Evolutionary conservation across 202 grass and related monocot species (phyloP), one percentile per base, ranked within the genome.

Genomic region (Bolboschoenoplectus hybrid): DNA sequence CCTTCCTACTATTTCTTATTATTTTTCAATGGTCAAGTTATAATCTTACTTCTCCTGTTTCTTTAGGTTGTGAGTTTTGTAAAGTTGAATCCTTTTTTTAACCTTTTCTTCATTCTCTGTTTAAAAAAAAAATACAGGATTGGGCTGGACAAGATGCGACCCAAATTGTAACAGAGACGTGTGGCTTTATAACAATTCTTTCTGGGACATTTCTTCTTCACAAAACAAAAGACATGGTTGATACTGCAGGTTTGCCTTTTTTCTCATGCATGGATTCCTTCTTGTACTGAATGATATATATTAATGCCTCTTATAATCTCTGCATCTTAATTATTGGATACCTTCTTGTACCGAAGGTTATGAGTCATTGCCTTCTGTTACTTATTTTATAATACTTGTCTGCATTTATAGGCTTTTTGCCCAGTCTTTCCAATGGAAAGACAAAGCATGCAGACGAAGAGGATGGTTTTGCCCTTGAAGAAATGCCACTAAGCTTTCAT

Each of bases 171-270:
- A 97, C 91, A 6, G 95, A 92, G 88, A 81, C 92, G 67, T 97
- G 92, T 84, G 95, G 95, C 81, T 97, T 97, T 17, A 86, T 97
- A 86, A 95, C 88, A 74, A 97, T 97, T 88, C 92, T 97, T 89
- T 93, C 92, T 87, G 95, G 92, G 55, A 97, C 95, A 65, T 95
- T 97, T 89, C 92, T 97, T 84, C 95, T 97, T 92, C 95, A 97
- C 91, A 83, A 67, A 66, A 82, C 80, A 34, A 82, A 82, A 39
- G 80, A 82, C 80, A 82, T 82, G 80, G 80, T 82, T 51, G 80
- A 82, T 67, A 67, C 7, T 82, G 63, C 80, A 82, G 80, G 80
- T 82, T 49, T 38, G 61, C 12, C n/a, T 50, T 9, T 61, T 35
- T 50, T 41, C 7, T 66, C 43, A 2, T 82, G 5, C 19, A 82